phyloP scores from a whole-genome alignment of 2,329 filamentous ascomycete genomes.

The Aspergillus pseudoterreus region DNA sequence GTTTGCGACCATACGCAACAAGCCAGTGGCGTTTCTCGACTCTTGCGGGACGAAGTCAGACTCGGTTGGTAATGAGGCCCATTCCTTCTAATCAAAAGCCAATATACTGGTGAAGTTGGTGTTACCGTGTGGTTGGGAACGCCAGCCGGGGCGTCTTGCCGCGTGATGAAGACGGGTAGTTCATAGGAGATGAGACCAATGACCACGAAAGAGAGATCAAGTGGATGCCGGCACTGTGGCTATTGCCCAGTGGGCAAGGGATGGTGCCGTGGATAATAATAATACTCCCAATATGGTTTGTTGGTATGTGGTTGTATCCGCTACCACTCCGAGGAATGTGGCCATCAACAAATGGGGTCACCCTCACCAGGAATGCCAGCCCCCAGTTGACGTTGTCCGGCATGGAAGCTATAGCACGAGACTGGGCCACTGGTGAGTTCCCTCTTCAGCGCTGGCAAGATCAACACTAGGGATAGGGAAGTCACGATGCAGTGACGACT shows the following conservation, averaged over 20 bases:
- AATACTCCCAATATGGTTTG: neutral
- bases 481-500: neutral
- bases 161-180: neutral
- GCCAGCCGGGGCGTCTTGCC: neutral
- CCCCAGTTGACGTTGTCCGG: conserved; percentile 9
- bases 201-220: conserved; percentile 1
- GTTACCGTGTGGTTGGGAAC: neutral
- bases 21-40: conserved; percentile 10
- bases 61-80: conserved; percentile 3
- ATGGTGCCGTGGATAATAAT: conserved; percentile 11
- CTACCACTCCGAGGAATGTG: conserved; percentile 20
- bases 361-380: conserved; percentile 14
- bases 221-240: conserved; percentile 1
- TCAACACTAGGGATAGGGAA: neutral
- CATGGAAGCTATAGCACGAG: conserved; percentile 15
- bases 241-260: conserved; percentile 4
- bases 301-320: conserved; percentile 17
- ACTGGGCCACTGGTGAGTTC: neutral
- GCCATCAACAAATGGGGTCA: conserved; percentile 5
- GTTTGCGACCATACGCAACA: neutral
- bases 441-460: neutral
- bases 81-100: neutral
- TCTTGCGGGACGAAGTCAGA: conserved; percentile 10
- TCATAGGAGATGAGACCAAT: conserved; percentile 5
- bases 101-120: neutral